Evolutionary conservation across 1,139 yeast genomes (phyloP), one percentile per base, ranked within the genome.

Genomic region (Groenewaldozyma auringiensis): DNA sequence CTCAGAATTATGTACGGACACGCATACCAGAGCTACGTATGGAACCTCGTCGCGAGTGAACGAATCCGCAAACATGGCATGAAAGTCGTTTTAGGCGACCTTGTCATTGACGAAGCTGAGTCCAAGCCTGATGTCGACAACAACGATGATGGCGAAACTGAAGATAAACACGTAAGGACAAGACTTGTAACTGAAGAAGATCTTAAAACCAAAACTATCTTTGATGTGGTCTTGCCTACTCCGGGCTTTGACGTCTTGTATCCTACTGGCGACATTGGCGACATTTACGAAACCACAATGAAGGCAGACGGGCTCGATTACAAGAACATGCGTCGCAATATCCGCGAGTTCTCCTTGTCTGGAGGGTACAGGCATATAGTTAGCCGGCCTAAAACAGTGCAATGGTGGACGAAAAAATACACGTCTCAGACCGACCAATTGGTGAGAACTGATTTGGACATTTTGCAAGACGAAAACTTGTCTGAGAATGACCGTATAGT

Each of bases 1-100:
- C 71, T 94, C 61, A 74, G 96, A 60, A 78, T 88, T 51, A 92
- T 94, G 94, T 94, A 94, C 61, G 95, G 83, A 2, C 99, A 94
- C 66, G 95, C 98, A 2, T 94, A 94, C 62, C 98, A 94, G 66
- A 87, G 96, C 51, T 92, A 82, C 58, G 76, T 94, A 37, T 94
- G 98, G 99, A 94, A 94, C 60, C 63, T 73, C 48, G 95, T 83
- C 20, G 94, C 89, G 0, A 83, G 94, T 46, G 78, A 77, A 56
- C 75, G 98, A 61, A 71, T 88, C 44, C 79, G 77, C 56, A 62
- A 80, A 47, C 82, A 74, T 65, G 97, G 97, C 1, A 60, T 78
- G 51, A 65, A 74, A 29, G 78, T 84, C 22, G 81, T 83, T 46
- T 82, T 71, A 39, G 99, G 98, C 21, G 99, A 94, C 62, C 71